Evolutionary conservation across 2,329 filamentous ascomycete genomes (phyloP).

Genomic region (Cytospora paraplurivora): DNA sequence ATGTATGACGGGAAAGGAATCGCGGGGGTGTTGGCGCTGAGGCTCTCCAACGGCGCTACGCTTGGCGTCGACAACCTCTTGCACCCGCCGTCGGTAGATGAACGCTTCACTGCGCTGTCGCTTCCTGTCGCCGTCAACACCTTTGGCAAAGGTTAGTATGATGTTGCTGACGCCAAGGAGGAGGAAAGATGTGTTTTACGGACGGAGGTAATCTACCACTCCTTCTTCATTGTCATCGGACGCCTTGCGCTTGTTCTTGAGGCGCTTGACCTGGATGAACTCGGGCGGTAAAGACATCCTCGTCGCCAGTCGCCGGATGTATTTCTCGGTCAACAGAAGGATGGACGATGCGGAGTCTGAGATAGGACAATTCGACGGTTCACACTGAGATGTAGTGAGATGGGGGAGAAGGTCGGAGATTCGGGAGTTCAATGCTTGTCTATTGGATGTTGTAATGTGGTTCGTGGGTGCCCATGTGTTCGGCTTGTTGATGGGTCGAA

Average conservation of each 20-base stretch:
- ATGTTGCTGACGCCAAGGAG: constrained; percentile 17
- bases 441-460: neutral
- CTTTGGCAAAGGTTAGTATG: constrained; percentile 36
- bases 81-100: constrained; percentile 57
- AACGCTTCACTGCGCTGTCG: constrained; percentile 55
- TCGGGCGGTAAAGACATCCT: constrained; percentile 60
- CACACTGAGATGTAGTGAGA: neutral
- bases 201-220: constrained; percentile 59
- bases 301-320: neutral
- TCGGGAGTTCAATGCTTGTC: neutral
- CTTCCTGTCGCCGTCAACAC: constrained; percentile 56
- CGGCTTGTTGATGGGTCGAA: neutral
- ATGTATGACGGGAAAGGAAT: constrained; percentile 50
- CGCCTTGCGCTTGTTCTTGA: constrained; percentile 49
- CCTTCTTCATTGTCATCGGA: constrained; percentile 54
- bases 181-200: constrained; percentile 33
- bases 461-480: neutral
- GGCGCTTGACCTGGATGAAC: constrained; percentile 58
- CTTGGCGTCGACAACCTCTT: constrained; percentile 37
- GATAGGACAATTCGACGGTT: neutral
- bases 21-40: constrained; percentile 27
- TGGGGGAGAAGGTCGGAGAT: neutral
- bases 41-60: constrained; percentile 34
- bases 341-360: neutral
- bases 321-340: neutral